Base-by-base conservation (phyloP, 2,329 filamentous ascomycete species). In the Bisporella sp. region DNA sequence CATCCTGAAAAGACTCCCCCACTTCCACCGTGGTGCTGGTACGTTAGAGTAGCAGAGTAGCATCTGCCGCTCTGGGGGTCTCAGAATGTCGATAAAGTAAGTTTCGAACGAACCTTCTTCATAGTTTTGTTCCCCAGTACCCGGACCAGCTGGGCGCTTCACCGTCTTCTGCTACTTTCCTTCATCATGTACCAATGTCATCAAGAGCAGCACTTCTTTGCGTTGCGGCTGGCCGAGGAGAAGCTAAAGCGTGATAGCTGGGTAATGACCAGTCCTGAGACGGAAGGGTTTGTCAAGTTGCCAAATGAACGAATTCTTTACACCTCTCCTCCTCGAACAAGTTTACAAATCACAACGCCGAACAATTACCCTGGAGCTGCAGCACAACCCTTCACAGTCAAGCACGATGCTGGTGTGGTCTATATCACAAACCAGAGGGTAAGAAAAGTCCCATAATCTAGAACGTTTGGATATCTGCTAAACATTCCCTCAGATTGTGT, bases 351-450 rank as follows among this genome's bases (percentile, higher is more conserved):
- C 53, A 83, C 87, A 52, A 85, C 64, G 4, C 55, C 60, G 28
- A 81, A 82, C 59, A 79, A 83, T 48, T 78, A 84, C 53, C 74
- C 80, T 30, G 81, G 79, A 37, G 75, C 78, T 57, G 21, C 21
- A 21, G 21, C 21, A 21, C 73, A 83, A 54, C 75, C 80, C 1
- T 82, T 89, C 61, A 79, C 81, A 40, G 71, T 86, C 56, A 86
- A 87, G 65, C 88, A 85, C 68, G 85, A 84, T 63, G 80, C 80
- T 45, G 90, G 90, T 53, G 77, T 80, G 39, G 79, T 88, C 31
- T 89, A 89, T 66, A 81, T 96, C 57, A 95, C 89, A 55, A 95
- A 90, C 63, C 84, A 91, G 69, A 75, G 89, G 70, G 89, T 93
- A 75, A 66, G 82, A 61, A 46, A 32, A 41, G n/a, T 41, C 37